Base-by-base conservation (phyloP, 352 stramenopile species). In the Elongisporangium anandrum region DNA sequence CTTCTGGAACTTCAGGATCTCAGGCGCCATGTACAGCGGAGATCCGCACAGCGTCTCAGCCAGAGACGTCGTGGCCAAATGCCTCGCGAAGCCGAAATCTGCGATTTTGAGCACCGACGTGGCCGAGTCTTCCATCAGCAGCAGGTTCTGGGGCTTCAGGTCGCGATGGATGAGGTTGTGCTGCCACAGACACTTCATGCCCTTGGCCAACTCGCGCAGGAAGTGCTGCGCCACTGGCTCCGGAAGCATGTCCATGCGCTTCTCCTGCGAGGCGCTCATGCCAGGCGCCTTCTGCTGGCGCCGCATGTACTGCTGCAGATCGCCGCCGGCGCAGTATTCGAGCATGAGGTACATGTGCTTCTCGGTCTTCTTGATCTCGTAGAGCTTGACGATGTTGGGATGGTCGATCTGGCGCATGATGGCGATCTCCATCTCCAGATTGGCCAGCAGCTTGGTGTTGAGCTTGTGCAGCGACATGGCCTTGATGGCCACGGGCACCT, bases 21-120 rank as follows among this genome's bases (percentile, higher is more conserved):
- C 96, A 7, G 96, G 96, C 19, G 96, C 96, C 96, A 99, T 99
- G 66, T 99, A 99, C 47, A 99, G 64, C 16, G 96, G 96, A 17
- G 87, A 97, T 0, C 96, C 96, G 64, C 94, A 98, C 38, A 99
- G 82, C 7, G 94, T 99, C 77, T 98, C 96, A 6, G 96, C 96
- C 65, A 99, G 78, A 1, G 92, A 96, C 4, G 92, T 74, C 15
- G 85, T 87, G 26, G 87, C 87, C 54, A 99, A 73, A 69, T 98
- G 94, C 19, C 96, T 69, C 3, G 96, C 96, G 78, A 99, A 99
- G 7, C 96, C 96, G 90, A 99, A 99, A 68, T 99, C 96, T 9
- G 94, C 82, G 57, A 92, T 92, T 68, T 92, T 92, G 4, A 90
- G 69, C 26, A 55, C 57, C 9, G 81, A 75, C 0, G 64, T 81